phyloP scores from a whole-genome alignment of 2,329 filamentous ascomycete genomes.

The Arthrobotrys sinensis region DNA sequence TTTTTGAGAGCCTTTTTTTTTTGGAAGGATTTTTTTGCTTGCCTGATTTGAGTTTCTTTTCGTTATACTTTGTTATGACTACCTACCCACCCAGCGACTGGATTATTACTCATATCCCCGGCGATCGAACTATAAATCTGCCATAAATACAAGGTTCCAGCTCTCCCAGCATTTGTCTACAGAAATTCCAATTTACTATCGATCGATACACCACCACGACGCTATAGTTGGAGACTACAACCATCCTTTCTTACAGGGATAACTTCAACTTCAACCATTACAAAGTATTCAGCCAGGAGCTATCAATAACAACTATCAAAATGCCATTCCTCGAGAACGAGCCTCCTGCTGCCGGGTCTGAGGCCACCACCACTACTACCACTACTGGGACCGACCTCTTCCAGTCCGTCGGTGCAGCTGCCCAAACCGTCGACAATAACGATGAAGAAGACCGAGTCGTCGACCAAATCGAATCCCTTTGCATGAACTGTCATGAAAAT shows the following conservation, averaged over 20 bases:
- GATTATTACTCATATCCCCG: conserved; percentile 11
- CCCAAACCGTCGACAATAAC: conserved; percentile 59
- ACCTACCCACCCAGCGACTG: too few species aligned
- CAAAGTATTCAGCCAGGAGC: background rate
- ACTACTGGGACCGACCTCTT: conserved; percentile 62
- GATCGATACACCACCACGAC: too few species aligned
- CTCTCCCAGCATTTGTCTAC: too few species aligned
- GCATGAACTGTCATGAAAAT: conserved; percentile 88
- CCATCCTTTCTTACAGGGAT: too few species aligned
- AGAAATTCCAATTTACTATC: too few species aligned
- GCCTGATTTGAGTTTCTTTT: background rate
- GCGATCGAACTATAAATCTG: background rate
- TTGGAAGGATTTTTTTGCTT: too few species aligned
- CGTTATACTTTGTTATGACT: background rate
- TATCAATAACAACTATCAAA: background rate
- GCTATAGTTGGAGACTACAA: too few species aligned
- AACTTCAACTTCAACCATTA: background rate
- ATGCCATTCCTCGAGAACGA: conserved; percentile 59
- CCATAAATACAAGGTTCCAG: too few species aligned
- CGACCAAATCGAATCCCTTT: conserved; percentile 77
- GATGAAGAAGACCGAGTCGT: conserved; percentile 65
- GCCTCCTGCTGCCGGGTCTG: conserved; percentile 9
- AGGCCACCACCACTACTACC: conserved; percentile 29
- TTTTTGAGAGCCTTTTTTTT: background rate
- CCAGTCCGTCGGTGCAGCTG: conserved; percentile 63